Evolutionary conservation across 225 moss, liverwort and hornwort species (phyloP), one percentile per base, ranked within the genome.

Genomic region (Sphagnum tenellum): DNA sequence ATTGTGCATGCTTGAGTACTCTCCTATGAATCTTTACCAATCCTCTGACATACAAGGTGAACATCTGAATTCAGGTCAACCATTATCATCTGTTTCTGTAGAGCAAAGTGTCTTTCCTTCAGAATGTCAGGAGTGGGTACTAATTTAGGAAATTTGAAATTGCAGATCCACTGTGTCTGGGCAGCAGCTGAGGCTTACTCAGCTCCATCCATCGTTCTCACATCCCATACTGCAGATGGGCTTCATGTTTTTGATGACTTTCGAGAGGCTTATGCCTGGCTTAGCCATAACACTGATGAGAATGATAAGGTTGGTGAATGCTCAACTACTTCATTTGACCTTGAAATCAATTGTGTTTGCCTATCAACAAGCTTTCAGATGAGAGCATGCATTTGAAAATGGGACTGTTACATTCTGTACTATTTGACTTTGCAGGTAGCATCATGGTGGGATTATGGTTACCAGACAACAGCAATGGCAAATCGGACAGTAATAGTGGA

Each of bases 401-500:
- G 29, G 29, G 29, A 29, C 29, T 29, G n/a, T n/a, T 29, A 47
- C 7, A 9, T 8, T 45, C 6, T 54, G 4, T 52, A 8, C 44
- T 29, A 2, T 66, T 13, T 59, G 55, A 47, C 50, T 3, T 50
- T 44, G 5, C 81, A 95, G 96, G 90, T 98, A 56, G 98, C 98
- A 48, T 98, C 98, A 47, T 98, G 98, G 98, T 98, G 98, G 98
- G 98, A 98, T 79, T 98, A 98, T 77, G 98, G 98, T 59, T 98
- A 98, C 70, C 98, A 98, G 86, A 90, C 98, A 67, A 98, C 98
- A 62, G 98, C 98, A 44, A 98, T 98, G 98, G 98, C 98, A 12
- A 98, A 98, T 68, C 83, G 98, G 67, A 98, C 98, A 48, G 98
- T 98, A 60, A 98, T 98, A 60, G 98, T 98, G 67, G 98, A 98